Evolutionary conservation across 2,329 filamentous ascomycete genomes (phyloP), one percentile per base, ranked within the genome.

Genomic region (Fusarium longipes): DNA sequence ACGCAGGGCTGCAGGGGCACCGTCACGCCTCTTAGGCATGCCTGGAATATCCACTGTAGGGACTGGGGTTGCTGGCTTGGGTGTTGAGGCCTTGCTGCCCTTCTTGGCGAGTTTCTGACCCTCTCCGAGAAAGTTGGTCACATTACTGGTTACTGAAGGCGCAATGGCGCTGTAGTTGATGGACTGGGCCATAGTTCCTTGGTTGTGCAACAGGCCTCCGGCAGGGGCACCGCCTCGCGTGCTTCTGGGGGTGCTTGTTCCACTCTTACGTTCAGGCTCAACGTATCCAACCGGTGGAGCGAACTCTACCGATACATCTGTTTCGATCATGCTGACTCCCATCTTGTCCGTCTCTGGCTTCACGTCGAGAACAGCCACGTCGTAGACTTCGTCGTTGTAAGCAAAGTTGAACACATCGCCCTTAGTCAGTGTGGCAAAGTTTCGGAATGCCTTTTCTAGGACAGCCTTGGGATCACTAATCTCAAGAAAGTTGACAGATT

Each of bases 401-500:
- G 91, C 87, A 77, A 99, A 99, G 67, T 92, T 96, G 84, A 99
- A 99, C 40, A 97, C 85, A 75, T 99, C 96, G 67, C 93, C 94
- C 75, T 94, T 93, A 5, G 94, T 97, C 17, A 98, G 85, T 49
- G 95, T 95, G 17, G 94, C 93, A 80, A 98, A 99, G 79, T 96
- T 96, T 40, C 95, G 90, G 80, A 99, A 97, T 0, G 93, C 95
- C 73, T 96, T 96, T 80, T 99, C 96, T 29, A 99, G 88, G 14
- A 99, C 96, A 38, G 96, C 96, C 81, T 97, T 97, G 22, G 96
- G 96, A 74, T 99, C 96, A 73, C 91, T 95, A 76, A 99, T 98
- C 43, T 98, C 95, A 67, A 99, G 91, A 80, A 99, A 99, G 72
- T 91, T 91, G 51, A 92, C 89, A 22, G 93, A 94, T 80, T 99